Evolutionary conservation across 2,329 filamentous ascomycete species (phyloP), one percentile per base, ranked within the genome.

Genomic region (Alternaria consortialis): DNA sequence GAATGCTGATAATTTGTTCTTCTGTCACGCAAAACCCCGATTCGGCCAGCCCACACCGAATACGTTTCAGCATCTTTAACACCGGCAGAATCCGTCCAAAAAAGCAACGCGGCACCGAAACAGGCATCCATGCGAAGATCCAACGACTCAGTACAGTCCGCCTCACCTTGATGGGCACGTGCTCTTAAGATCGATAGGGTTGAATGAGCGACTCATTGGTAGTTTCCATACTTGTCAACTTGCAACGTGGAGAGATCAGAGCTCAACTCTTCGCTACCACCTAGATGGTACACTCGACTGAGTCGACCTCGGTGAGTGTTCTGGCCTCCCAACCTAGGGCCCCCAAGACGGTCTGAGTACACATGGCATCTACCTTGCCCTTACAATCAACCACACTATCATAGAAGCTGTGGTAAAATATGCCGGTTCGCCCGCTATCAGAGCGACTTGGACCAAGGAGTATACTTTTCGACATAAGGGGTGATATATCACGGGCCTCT

Each of bases 101-200:
- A 50, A 50, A 60, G 51, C 44, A 62, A 57, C 27, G 34, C 53
- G 48, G 52, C 23, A 20, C 42, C 50, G 59, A 60, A 43, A 53
- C 53, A 37, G 60, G 37, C 9, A 60, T 46, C 64, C 65, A 56
- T 58, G 62, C 37, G 65, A 61, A 53, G 62, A 67, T 67, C 65
- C 44, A 42, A 56, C 55, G 48, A 56, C 51, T 43, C 58, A 40
- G 53, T 39, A 23, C 27, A 23, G 13, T 58, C 47, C 51, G 53
- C 53, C 50, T 58, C 55, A 46, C 47, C 42, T 44, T 47, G 12
- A 31, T 15, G 29, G 46, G 58, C 65, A 65, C 60, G 62, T 65
- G 60, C 57, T 53, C 29, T 48, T 17, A 44, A 46, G 44, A 63
- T 58, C 58, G 40, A 42, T 17, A 39, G 50, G 43, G 63, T 53